Base-by-base conservation (phyloP, 768 basidiomycete species). In the Lentinula lateritia region DNA sequence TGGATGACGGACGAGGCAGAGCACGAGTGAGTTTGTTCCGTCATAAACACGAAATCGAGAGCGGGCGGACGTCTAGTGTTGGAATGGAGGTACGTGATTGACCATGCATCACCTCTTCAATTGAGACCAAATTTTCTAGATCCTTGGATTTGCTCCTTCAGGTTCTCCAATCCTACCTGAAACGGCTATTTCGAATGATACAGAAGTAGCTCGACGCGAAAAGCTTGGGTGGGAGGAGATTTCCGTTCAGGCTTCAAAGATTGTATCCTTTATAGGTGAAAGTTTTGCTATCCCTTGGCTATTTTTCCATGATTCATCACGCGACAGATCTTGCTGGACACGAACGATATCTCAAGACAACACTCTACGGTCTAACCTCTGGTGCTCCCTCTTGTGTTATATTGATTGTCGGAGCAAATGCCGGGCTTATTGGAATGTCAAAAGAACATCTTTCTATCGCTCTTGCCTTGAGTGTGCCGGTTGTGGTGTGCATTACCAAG, bases 41-140 rank as follows among this genome's bases (percentile, higher is more conserved):
- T 59, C 97, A 99, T 71, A 97, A 98, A 71, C 97, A 99, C 69
- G 97, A 99, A 74, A 80, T 98, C 58, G 97, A 98, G 76, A 94
- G 90, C 18, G 96, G 96, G 6, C 79, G 97, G 55, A 99, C 97
- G 0, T 94, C 92, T 23, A 93, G 91, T 63, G 93, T 98, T 46
- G 97, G 97, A 20, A 95, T 97, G 89, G 97, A 99, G 82, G 93
- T 94, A 63, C 61, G 80, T 62, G n/a, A 58, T 23, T 12, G 6
- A 36, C 32, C 8, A 41, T n/a, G 2, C 20, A 50, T 10, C 53
- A 12, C 43, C 28, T 55, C 15, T 28, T 23, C 55, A 54, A 2
- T 48, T 32, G 20, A 58, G 12, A 5, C n/a, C 48, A 45, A 41
- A 13, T 36, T 62, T 13, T 18, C 15, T 50, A 94, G 92, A 96